Percentiles rank a stretch among this genome's conserved stretches.
Conservation (phyloP, 208 protist genomes). For the Herpetomonas samuelpessoai region DNA sequence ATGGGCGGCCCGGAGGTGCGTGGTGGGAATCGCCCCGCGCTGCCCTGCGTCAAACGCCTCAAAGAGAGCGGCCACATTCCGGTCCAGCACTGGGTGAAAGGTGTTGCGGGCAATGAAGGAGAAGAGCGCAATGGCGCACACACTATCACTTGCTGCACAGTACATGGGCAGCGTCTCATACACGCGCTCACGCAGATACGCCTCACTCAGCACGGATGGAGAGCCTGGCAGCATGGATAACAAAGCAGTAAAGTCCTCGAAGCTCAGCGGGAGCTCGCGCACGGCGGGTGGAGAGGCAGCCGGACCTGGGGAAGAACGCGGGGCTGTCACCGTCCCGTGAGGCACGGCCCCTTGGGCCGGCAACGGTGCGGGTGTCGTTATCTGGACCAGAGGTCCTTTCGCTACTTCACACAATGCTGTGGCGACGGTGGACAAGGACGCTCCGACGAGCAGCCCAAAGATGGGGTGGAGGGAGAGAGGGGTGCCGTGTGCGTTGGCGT, state of each 20-base stretch:
- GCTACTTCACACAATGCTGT: no score
- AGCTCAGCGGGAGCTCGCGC: background rate
- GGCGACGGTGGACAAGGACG: background rate
- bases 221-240: conserved; percentile 24
- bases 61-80: conserved; percentile 62
- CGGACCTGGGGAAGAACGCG: no score
- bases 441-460: no score
- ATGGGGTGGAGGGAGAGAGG: background rate
- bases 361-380: no score
- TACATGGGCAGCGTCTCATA: conserved; percentile 31
- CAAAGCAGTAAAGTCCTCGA: conserved; percentile 26
- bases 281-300: no score
- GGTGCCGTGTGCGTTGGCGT: background rate
- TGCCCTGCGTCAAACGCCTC: conserved; percentile 52
- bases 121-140: conserved; percentile 34
- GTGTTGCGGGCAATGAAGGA: conserved; percentile 54
- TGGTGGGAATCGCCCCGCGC: conserved; percentile 38
- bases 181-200: conserved; percentile 42
- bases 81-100: conserved; percentile 52
- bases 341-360: no score
- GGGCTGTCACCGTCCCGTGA: no score
- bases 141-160: conserved; percentile 13
- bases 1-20: conserved; percentile 39
- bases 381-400: no score
- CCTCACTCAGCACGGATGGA: conserved; percentile 30